Percentiles rank a stretch among this genome's conserved stretches.
These are phyloP conservation scores for Chrysoporthe puriensis DNA, from an alignment of 2,329 filamentous ascomycete species.

Conservation along the genomic window DNA sequence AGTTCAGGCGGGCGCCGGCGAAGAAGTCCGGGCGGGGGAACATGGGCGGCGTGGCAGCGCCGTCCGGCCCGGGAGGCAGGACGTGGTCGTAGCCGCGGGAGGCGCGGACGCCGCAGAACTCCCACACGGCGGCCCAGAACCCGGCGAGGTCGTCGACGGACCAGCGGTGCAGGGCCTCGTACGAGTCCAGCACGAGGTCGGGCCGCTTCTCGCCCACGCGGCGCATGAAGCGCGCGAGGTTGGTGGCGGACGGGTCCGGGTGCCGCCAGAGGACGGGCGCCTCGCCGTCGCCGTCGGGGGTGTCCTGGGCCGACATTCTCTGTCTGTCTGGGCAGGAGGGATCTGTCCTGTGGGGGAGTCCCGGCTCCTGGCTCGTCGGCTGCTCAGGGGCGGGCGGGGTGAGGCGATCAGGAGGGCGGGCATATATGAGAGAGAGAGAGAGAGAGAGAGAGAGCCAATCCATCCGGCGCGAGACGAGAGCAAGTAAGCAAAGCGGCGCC, in stretches of 20 bases:
- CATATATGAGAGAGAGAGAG: too few species aligned
- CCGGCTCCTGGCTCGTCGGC: too few species aligned
- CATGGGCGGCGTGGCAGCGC: constrained; percentile 54
- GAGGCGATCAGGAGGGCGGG: too few species aligned
- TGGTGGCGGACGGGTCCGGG: constrained; percentile 65
- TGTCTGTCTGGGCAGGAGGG: too few species aligned
- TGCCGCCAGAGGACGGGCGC: constrained; percentile 67
- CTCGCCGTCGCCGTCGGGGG: constrained; percentile 40
- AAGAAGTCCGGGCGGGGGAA: constrained; percentile 92
- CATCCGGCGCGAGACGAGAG: too few species aligned
- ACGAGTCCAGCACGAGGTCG: constrained; percentile 59
- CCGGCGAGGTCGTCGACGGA: constrained; percentile 73
- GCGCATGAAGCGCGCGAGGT: constrained; percentile 73
- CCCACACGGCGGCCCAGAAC: constrained; percentile 89
- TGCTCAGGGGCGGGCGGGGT: too few species aligned
- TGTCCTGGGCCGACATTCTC: not conserved
- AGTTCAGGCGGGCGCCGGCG: constrained; percentile 77
- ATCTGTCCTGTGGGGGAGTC: too few species aligned
- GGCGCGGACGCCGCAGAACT: constrained; percentile 76
- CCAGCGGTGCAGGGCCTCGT: constrained; percentile 82
- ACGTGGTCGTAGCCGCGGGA: constrained; percentile 66
- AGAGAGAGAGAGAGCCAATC: too few species aligned
- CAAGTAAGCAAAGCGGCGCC: too few species aligned
- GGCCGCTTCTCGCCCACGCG: constrained; percentile 69
- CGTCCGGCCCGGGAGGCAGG: constrained; percentile 33